A percentile compares a stretch with the other conserved stretches of the same genome.
Evolutionary conservation across 2,329 filamentous ascomycete species (phyloP).

Genomic region (Thermoascus crustaceus): DNA sequence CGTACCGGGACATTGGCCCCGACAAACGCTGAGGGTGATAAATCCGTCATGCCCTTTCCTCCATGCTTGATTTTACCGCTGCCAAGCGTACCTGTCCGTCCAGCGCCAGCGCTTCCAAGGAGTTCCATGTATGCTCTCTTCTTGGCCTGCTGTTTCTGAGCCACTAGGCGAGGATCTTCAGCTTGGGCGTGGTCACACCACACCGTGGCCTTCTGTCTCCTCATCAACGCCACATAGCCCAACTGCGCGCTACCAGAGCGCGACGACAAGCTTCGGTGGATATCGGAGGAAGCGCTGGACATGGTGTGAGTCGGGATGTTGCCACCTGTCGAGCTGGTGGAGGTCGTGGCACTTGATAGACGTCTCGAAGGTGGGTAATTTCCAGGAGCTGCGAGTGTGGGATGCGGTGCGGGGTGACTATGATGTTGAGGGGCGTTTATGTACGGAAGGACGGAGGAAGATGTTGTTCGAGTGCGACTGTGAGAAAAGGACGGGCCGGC

Average conservation of each 20-base stretch:
- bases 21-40: constrained; percentile 64
- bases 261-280: constrained; percentile 69
- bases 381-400: constrained; percentile 18
- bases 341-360: constrained; percentile 34
- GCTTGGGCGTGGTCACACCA: constrained; percentile 95
- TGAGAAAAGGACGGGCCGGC: constrained; percentile 19
- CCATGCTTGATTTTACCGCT: constrained; percentile 81
- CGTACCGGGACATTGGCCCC: constrained; percentile 83
- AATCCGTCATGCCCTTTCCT: constrained; percentile 70
- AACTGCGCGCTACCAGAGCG: constrained; percentile 59
- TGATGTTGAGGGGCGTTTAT: constrained; percentile 16
- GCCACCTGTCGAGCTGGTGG: constrained; percentile 32
- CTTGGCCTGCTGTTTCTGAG: constrained; percentile 80
- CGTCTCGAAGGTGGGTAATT: constrained; percentile 23
- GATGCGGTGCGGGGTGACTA: constrained; percentile 17
- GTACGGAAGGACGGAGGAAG: constrained; percentile 26
- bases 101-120: constrained; percentile 49
- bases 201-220: constrained; percentile 94
- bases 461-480: constrained; percentile 34
- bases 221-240: constrained; percentile 92
- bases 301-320: constrained; percentile 21
- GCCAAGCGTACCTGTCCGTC: constrained; percentile 56
- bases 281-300: constrained; percentile 23
- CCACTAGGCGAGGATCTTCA: constrained; percentile 76
- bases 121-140: constrained; percentile 79